Evolutionary conservation across 2,329 filamentous ascomycete genomes (phyloP).

Genomic region (Apiospora phragmitis): DNA sequence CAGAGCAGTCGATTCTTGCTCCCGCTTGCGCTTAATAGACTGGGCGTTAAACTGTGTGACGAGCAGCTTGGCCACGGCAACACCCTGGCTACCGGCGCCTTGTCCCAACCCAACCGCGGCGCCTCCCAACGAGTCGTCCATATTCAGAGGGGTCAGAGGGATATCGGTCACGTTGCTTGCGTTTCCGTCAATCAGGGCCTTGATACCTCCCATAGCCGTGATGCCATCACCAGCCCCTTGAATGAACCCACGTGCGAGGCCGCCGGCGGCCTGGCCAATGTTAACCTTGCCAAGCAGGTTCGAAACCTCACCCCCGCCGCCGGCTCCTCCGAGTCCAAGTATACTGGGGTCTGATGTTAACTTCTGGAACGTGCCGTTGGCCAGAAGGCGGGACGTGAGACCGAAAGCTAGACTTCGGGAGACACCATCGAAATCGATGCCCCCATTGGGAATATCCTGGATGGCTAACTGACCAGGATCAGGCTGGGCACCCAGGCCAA

Average conservation of each 20-base stretch:
- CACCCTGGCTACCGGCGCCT: conserved; percentile 35
- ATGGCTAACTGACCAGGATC: conserved; percentile 19
- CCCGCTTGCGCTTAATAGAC: background rate
- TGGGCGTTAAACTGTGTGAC: conserved; percentile 21
- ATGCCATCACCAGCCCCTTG: conserved; percentile 36
- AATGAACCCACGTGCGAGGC: conserved; percentile 35
- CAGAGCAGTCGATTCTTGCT: background rate
- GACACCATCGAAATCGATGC: conserved; percentile 24
- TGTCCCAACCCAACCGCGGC: conserved; percentile 36
- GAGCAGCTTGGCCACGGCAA: conserved; percentile 31
- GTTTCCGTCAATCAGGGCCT: conserved; percentile 32
- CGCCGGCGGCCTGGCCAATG: conserved; percentile 32
- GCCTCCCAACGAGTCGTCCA: conserved; percentile 37
- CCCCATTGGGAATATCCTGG: conserved; percentile 21
- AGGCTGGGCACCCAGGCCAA: conserved; percentile 31
- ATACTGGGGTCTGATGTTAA: conserved; percentile 14
- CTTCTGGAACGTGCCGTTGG: conserved; percentile 32
- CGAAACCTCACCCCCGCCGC: background rate
- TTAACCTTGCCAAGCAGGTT: conserved; percentile 24
- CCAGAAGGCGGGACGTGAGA: conserved; percentile 32
- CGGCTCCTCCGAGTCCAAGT: background rate
- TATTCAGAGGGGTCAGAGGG: conserved; percentile 27
- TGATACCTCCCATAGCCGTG: conserved; percentile 32
- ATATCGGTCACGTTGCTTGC: conserved; percentile 21
- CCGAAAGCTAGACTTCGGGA: conserved; percentile 26